phyloP scores from a whole-genome alignment of 495 filamentous ascomycete species.

The Penicillium nucicola region DNA sequence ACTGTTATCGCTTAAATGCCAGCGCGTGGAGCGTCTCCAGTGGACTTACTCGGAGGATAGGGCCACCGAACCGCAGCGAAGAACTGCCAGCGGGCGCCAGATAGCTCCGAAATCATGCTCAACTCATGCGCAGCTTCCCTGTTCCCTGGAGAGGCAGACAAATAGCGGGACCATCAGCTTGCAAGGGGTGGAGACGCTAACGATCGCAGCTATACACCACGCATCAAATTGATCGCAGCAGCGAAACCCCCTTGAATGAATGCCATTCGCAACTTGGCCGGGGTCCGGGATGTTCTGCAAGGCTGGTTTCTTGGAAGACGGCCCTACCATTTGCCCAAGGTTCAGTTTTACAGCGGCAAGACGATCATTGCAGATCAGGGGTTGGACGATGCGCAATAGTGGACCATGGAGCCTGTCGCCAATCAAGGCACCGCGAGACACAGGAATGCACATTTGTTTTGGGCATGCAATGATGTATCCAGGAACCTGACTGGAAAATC shows the following conservation, averaged over 20 bases:
- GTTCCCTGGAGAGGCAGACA: background rate
- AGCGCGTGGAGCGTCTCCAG: too few species aligned
- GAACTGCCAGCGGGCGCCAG: background rate
- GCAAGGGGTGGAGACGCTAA: constrained; percentile 15
- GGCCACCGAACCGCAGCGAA: background rate
- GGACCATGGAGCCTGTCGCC: constrained; percentile 9
- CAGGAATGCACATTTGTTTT: constrained; percentile 19
- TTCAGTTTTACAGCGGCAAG: constrained; percentile 5
- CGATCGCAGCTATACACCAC: background rate
- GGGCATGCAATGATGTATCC: constrained; percentile 9
- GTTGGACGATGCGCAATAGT: constrained; percentile 5
- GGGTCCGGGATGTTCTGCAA: constrained; percentile 9
- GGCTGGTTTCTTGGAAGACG: constrained; percentile 4
- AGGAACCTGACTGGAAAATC: constrained; percentile 1
- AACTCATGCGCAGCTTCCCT: background rate
- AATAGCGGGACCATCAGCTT: constrained; percentile 1
- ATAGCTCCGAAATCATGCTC: background rate
- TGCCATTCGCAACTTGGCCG: constrained; percentile 10
- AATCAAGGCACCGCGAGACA: constrained; percentile 12
- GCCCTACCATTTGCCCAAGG: background rate
- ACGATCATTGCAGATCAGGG: constrained; percentile 24
- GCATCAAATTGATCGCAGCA: background rate
- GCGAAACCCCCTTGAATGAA: constrained; percentile 14
- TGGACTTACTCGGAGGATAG: background rate
- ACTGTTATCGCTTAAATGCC: background rate